phyloP scores from a whole-genome alignment of 345 rosid genomes.

The Citrus inodora region DNA sequence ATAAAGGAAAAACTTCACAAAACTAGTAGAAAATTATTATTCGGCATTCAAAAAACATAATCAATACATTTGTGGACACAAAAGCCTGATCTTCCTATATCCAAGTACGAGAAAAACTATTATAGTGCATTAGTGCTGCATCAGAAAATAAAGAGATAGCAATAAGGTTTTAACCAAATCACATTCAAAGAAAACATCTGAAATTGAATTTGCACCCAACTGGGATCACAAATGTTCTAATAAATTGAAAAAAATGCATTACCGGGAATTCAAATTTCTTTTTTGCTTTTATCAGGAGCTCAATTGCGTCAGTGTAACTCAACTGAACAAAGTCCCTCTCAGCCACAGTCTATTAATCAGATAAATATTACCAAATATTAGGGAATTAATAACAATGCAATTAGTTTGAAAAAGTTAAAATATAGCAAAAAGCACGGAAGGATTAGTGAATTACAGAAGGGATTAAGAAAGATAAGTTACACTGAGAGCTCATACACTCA shows the following conservation, averaged over 20 bases:
- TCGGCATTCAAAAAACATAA: neutral
- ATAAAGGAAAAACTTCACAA: neutral
- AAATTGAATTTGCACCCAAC: conserved; percentile 2
- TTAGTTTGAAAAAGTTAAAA: neutral
- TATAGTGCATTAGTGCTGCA: neutral
- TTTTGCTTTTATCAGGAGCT: conserved; percentile 75
- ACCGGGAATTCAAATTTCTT: conserved; percentile 93
- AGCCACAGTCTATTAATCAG: conserved; percentile 63
- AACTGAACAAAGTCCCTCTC: conserved; percentile 89
- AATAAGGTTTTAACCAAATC: neutral
- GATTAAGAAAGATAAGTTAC: conserved; percentile 21
- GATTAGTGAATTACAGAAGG: neutral
- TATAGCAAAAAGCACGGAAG: neutral
- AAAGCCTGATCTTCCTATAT: neutral
- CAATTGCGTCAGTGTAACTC: conserved; percentile 83
- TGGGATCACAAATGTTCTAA: neutral
- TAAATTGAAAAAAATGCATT: conserved; percentile 12
- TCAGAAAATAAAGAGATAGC: neutral
- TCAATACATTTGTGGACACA: neutral
- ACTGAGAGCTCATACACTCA: conserved; percentile 63
- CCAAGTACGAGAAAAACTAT: neutral
- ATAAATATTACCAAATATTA: conserved; percentile 10
- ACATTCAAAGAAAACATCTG: neutral
- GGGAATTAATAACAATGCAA: neutral
- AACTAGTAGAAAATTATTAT: neutral